These are phyloP conservation scores for Mycothermus thermophilus DNA, from an alignment of 495 filamentous ascomycete genomes.

Conservation along the genomic window DNA sequence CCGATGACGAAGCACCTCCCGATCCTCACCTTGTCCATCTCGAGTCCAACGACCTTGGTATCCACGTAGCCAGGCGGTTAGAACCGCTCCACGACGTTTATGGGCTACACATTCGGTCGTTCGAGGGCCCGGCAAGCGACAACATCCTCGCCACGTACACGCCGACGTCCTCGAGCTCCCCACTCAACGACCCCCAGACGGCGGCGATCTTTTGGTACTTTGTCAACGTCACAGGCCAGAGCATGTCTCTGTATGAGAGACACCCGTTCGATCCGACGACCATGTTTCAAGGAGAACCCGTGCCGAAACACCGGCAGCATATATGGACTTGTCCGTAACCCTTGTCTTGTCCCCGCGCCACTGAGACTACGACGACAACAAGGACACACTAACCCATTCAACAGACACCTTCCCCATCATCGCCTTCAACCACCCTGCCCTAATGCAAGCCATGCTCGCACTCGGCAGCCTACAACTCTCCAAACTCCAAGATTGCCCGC, in stretches of 20 bases:
- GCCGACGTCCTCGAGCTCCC: conserved; percentile 60
- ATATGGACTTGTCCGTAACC: conserved; percentile 78
- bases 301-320: conserved; percentile 57
- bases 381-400: conserved; percentile 2
- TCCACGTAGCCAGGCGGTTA: conserved; percentile 22
- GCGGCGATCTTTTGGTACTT: conserved; percentile 88
- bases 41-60: conserved; percentile 27
- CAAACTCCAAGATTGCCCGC: conserved; percentile 55
- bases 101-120: conserved; percentile 25
- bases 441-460: conserved; percentile 87
- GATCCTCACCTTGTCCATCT: conserved; percentile 17
- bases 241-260: conserved; percentile 76
- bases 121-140: conserved; percentile 27
- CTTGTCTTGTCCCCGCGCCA: conserved; percentile 10
- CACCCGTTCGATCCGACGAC: conserved; percentile 65
- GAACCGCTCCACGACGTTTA: conserved; percentile 20
- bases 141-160: conserved; percentile 69
- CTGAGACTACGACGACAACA: neutral
- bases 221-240: conserved; percentile 75
- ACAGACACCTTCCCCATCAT: conserved; percentile 68
- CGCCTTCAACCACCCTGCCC: conserved; percentile 65
- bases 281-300: conserved; percentile 48
- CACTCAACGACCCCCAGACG: conserved; percentile 68
- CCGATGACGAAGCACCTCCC: conserved; percentile 32
- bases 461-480: conserved; percentile 80